Evolutionary conservation across 805 yeast genomes (phyloP).

Genomic region (Kregervanrija pseudodelftensis): DNA sequence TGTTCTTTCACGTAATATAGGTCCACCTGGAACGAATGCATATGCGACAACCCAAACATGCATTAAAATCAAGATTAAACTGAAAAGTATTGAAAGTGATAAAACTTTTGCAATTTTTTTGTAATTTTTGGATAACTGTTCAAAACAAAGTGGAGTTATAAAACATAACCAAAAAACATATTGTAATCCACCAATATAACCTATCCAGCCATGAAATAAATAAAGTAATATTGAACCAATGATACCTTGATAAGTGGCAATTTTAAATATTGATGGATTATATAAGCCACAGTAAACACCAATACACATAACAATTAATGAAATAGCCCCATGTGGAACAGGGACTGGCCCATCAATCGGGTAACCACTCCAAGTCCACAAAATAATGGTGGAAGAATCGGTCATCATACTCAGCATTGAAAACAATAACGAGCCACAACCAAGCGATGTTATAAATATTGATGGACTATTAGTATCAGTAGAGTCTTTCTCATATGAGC

Average conservation of each 20-base stretch:
- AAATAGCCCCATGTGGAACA: conserved; percentile 70
- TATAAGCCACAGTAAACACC: conserved; percentile 47
- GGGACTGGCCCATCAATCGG: conserved; percentile 86
- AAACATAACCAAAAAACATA: conserved; percentile 56
- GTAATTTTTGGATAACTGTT: conserved; percentile 34
- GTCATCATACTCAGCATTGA: conserved; percentile 66
- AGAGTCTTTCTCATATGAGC: background rate
- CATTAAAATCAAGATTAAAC: conserved; percentile 56
- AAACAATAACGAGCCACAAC: conserved; percentile 72
- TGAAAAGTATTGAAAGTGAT: conserved; percentile 39
- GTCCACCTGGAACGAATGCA: conserved; percentile 96
- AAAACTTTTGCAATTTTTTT: conserved; percentile 46
- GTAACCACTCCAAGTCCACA: conserved; percentile 96
- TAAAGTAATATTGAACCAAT: conserved; percentile 47
- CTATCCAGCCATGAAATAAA: conserved; percentile 56
- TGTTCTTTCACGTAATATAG: conserved; percentile 78
- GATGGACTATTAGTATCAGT: conserved; percentile 29
- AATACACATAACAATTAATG: conserved; percentile 48
- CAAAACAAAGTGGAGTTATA: conserved; percentile 53
- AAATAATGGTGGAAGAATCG: conserved; percentile 80
- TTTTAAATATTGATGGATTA: conserved; percentile 18
- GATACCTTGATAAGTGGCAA: conserved; percentile 31
- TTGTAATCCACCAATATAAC: conserved; percentile 65
- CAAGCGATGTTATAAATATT: conserved; percentile 46
- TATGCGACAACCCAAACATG: conserved; percentile 98